Percentiles rank a stretch among this genome's conserved stretches.
Conservation (phyloP, 2,329 filamentous ascomycete genomes). For the Xylariaceae sp. region DNA sequence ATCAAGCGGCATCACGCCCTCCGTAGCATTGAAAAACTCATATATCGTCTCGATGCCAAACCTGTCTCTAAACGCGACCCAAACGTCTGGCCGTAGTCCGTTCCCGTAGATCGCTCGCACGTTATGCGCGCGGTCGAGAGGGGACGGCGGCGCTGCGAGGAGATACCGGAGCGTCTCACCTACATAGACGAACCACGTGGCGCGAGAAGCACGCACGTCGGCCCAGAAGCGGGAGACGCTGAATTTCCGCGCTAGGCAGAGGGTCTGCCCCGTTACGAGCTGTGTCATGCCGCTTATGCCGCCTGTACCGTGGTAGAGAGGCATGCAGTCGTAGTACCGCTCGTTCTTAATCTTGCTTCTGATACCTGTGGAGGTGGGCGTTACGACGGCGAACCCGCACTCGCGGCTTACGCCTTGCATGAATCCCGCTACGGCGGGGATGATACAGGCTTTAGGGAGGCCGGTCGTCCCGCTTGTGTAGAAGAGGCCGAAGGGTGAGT, state of each 20-base stretch:
- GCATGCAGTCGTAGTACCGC: slow-evolving; percentile 74
- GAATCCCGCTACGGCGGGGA: slow-evolving; percentile 47
- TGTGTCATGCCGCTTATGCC: slow-evolving; percentile 54
- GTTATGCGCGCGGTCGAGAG: slow-evolving; percentile 55
- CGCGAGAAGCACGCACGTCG: slow-evolving; percentile 63
- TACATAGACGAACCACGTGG: slow-evolving; percentile 73
- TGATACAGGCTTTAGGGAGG: slow-evolving; percentile 65
- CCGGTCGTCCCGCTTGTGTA: slow-evolving; percentile 77
- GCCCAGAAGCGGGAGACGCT: slow-evolving; percentile 67
- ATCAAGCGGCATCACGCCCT: slow-evolving; percentile 62
- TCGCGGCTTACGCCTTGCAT: slow-evolving; percentile 30
- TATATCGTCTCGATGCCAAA: slow-evolving; percentile 60
- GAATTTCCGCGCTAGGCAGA: slow-evolving; percentile 65
- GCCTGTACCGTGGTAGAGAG: slow-evolving; percentile 71
- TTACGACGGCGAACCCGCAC: slow-evolving; percentile 28
- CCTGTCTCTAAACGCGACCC: slow-evolving; percentile 59
- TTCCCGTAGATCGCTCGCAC: slow-evolving; percentile 62
- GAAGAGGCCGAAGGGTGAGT: slow-evolving; percentile 60
- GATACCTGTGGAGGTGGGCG: slow-evolving; percentile 26
- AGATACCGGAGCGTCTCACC: slow-evolving; percentile 74
- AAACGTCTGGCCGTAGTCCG: slow-evolving; percentile 65
- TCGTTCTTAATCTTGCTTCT: too few species aligned
- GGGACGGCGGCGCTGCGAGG: slow-evolving; percentile 61
- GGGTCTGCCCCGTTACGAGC: slow-evolving; percentile 49
- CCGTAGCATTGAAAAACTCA: slow-evolving; percentile 77